These are phyloP conservation scores for Phyllosticta paracitricarpa DNA, from an alignment of 2,329 filamentous ascomycete species.

Conservation along the genomic window DNA sequence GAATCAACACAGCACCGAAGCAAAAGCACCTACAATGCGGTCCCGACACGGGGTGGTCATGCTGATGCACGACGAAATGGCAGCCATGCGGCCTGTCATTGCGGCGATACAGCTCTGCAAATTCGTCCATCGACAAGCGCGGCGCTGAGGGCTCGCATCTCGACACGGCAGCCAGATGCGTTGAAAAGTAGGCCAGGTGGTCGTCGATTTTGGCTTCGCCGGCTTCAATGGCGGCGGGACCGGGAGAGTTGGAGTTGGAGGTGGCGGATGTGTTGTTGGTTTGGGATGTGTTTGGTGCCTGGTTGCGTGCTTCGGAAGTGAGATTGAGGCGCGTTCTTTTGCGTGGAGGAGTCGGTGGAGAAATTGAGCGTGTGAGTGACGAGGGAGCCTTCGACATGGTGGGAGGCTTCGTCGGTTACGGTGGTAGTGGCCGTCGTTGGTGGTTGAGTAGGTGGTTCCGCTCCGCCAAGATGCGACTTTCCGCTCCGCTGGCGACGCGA, in stretches of 20 bases:
- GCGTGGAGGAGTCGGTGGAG: not conserved
- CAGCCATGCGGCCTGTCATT: constrained; percentile 37
- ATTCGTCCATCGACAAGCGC: constrained; percentile 33
- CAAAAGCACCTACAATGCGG: constrained; percentile 38
- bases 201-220: constrained; percentile 38
- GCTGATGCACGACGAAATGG: constrained; percentile 60
- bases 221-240: constrained; percentile 41
- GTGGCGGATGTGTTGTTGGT: not conserved
- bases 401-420: not conserved
- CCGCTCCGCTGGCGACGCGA: not conserved
- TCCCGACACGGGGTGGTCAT: constrained; percentile 61
- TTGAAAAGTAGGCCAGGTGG: constrained; percentile 39
- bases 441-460: not conserved
- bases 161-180: constrained; percentile 28
- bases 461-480: not conserved
- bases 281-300: not conserved
- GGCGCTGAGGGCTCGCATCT: constrained; percentile 16
- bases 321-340: not conserved
- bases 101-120: constrained; percentile 36
- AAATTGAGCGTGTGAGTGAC: not conserved
- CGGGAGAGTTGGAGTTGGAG: constrained; percentile 11
- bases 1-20: not conserved
- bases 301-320: not conserved
- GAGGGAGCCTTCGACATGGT: not conserved
- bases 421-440: not conserved